phyloP scores from a whole-genome alignment of 2,329 filamentous ascomycete genomes.

The Colletotrichum brevisporum region DNA sequence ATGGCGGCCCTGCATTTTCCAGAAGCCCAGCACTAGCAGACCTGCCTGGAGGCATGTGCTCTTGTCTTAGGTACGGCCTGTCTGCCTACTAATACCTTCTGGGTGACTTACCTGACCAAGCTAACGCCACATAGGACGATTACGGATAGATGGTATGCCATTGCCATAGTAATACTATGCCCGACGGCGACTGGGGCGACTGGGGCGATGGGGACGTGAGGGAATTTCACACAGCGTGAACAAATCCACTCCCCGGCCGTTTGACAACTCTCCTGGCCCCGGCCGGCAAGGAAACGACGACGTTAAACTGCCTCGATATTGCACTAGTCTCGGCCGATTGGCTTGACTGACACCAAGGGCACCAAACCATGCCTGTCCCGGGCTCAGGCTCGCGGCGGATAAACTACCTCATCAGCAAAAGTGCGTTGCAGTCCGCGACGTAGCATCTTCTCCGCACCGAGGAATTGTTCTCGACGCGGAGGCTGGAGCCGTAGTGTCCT shows the following conservation, averaged over 20 bases:
- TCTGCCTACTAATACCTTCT: no score
- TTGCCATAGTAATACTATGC: neutral
- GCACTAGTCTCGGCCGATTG: slow-evolving; percentile 22
- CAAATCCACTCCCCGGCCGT: neutral
- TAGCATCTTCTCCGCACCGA: slow-evolving; percentile 37
- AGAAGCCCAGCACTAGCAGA: slow-evolving; percentile 28
- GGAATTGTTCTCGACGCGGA: slow-evolving; percentile 30
- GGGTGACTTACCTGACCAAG: neutral
- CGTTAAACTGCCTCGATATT: neutral
- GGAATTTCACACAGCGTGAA: slow-evolving; percentile 24
- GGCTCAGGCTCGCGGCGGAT: slow-evolving; percentile 28
- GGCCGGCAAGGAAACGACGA: slow-evolving; percentile 19
- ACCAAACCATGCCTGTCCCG: slow-evolving; percentile 24
- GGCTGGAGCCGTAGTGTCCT: slow-evolving; percentile 20
- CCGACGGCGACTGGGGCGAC: neutral
- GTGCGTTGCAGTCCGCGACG: slow-evolving; percentile 15
- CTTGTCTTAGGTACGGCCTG: no score
- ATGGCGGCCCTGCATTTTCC: slow-evolving; percentile 38
- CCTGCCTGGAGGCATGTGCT: neutral
- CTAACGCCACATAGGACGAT: neutral
- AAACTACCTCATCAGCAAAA: slow-evolving; percentile 39
- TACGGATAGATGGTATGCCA: neutral
- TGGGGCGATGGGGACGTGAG: slow-evolving; percentile 1
- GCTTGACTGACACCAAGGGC: slow-evolving; percentile 10
- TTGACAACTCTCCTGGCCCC: neutral